Base-by-base conservation (phyloP, 768 basidiomycete genomes). In the Piloderma croceum region DNA sequence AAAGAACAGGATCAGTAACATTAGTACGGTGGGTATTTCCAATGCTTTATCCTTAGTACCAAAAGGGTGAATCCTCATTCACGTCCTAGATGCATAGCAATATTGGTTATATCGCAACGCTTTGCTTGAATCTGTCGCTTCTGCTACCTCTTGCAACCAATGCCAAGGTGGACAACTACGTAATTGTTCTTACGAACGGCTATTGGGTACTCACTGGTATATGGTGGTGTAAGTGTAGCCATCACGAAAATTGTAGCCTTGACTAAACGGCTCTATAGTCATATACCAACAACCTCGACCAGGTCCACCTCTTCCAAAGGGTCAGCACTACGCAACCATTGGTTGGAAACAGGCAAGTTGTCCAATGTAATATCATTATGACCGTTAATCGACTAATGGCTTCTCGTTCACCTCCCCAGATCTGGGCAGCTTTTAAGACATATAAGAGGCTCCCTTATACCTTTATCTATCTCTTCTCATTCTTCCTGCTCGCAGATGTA, bases 201-300 rank as follows among this genome's bases (percentile, higher is more conserved):
- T 87, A 88, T 47, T 83, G 83, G 87, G 83, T 92, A 9, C 34
- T 90, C 1, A 68, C 71, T 7, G 89, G 88, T 6, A 78, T 90
- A 36, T 91, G 90, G 79, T 93, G 90, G 90, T 89, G 86, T 88
- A 62, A 35, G 82, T 61, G 1, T 27, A 31, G 25, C 19, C 10
- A 17, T n/a, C n/a, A n/a, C n/a, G n/a, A n/a, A n/a, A n/a, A 15
- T 10, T 17, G 37, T 7, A 46, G 27, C 2, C 13, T 24, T 35
- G 13, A 4, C 21, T 29, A 23, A 4, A 29, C 17, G n/a, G 2
- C 11, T 33, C 1, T 31, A 15, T 38, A 89, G 87, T 91, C 49
- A 74, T 90, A 36, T 90, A 78, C 58, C 90, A 92, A 56, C 75
- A 86, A 52, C 84, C 81, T n/a, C 78, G 90, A 7, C 81, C 84